Conservation (phyloP, 768 basidiomycete species). For the Amanita rubescens region DNA sequence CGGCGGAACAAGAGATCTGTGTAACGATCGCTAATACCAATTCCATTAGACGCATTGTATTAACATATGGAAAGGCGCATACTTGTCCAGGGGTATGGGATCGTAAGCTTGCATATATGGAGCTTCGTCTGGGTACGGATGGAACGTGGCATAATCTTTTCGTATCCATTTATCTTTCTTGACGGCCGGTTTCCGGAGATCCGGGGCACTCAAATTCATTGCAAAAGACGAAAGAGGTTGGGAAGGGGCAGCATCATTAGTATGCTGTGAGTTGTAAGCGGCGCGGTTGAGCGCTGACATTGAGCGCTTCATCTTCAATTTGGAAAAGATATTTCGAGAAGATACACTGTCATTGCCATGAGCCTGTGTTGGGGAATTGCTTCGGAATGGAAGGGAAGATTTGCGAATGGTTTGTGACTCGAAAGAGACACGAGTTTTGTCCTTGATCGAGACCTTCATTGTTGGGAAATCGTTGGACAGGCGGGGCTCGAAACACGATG, state of each 20-base stretch:
- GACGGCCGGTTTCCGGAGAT: slow-evolving; percentile 1
- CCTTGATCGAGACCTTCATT: not conserved
- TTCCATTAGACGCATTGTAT: not conserved
- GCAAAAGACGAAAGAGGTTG: slow-evolving; percentile 4
- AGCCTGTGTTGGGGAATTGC: not conserved
- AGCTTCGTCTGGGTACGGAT: slow-evolving; percentile 42
- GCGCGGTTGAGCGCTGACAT: slow-evolving; percentile 25
- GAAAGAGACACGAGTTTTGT: slow-evolving; percentile 8
- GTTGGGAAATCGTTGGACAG: not conserved
- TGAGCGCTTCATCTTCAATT: slow-evolving; percentile 31
- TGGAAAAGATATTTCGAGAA: not conserved
- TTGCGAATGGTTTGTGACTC: slow-evolving; percentile 13
- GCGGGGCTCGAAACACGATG: not conserved
- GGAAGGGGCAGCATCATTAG: slow-evolving; percentile 8
- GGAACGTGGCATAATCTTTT: slow-evolving; percentile 42
- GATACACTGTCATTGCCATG: not conserved
- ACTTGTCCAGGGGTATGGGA: slow-evolving; percentile 51
- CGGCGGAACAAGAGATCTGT: slow-evolving; percentile 46
- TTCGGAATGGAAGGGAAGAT: slow-evolving; percentile 13
- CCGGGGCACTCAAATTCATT: not conserved
- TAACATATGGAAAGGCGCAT: slow-evolving; percentile 15
- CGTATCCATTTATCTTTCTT: slow-evolving; percentile 31
- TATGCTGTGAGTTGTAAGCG: slow-evolving; percentile 3
- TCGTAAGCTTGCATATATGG: slow-evolving; percentile 68
- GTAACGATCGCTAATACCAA: slow-evolving; percentile 48